Percentiles rank a stretch among this genome's conserved stretches.
Evolutionary conservation across 352 stramenopile genomes (phyloP).

Genomic region (Pythium biforme): DNA sequence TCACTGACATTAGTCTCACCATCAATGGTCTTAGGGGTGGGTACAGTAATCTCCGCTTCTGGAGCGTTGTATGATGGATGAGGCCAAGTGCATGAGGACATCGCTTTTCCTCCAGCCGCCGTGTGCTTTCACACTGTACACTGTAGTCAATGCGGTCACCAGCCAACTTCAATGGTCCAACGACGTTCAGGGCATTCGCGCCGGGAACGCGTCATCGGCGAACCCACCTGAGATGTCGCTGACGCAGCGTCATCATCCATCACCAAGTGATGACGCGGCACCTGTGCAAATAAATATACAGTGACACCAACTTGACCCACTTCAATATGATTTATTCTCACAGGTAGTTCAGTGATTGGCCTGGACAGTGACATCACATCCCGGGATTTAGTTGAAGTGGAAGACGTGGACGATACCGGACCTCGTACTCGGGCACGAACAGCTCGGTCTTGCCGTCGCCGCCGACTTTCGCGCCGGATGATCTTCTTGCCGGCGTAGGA

Average conservation of each 20-base stretch:
- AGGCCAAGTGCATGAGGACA: no score
- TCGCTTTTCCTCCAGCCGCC: no score
- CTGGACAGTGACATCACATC: no score
- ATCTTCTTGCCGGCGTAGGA: slow-evolving; percentile 24
- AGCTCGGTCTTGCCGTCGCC: slow-evolving; percentile 22
- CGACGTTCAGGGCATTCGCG: background rate
- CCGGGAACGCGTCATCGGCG: slow-evolving; percentile 13
- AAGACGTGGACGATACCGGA: slow-evolving; percentile 22
- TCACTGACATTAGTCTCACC: no score
- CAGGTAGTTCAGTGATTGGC: no score
- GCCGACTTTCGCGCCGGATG: slow-evolving; percentile 15
- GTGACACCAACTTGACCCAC: slow-evolving; percentile 1
- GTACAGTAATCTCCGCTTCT: no score
- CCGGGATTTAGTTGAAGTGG: slow-evolving; percentile 20
- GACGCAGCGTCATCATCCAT: slow-evolving; percentile 20
- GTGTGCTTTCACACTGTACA: no score
- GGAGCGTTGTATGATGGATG: background rate
- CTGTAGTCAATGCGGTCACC: no score
- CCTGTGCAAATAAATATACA: background rate
- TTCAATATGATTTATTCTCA: slow-evolving; percentile 6
- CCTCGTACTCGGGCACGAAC: slow-evolving; percentile 25
- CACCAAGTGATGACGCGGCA: slow-evolving; percentile 7
- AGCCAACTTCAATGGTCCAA: background rate
- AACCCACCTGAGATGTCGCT: background rate
- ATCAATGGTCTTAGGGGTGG: no score